Conservation (phyloP, 257 asterid species). For the Verbascum thapsus region DNA sequence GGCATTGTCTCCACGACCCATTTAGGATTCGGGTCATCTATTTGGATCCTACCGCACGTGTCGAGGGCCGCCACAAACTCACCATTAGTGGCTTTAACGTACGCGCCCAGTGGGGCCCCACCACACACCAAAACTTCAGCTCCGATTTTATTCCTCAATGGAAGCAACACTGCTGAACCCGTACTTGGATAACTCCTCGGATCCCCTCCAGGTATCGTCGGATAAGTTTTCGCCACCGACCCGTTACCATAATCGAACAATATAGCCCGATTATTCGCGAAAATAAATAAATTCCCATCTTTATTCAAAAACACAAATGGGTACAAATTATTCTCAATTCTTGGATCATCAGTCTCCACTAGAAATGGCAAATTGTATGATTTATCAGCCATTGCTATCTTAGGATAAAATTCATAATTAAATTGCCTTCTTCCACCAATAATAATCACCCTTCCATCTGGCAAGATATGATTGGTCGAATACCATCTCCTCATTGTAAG, state of each 20-base stretch:
- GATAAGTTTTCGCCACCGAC: conserved; percentile 38
- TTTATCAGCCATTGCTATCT: neutral
- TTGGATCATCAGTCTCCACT: conserved; percentile 34
- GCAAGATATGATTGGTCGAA: conserved; percentile 46
- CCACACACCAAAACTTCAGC: conserved; percentile 50
- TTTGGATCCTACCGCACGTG: conserved; percentile 49
- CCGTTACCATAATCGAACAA: conserved; percentile 37
- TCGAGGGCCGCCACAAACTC: conserved; percentile 37
- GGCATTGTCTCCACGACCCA: conserved; percentile 65
- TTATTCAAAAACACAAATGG: conserved; percentile 57
- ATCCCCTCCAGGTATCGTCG: conserved; percentile 48
- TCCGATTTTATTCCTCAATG: conserved; percentile 31
- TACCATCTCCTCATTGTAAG: conserved; percentile 46
- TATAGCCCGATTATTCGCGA: conserved; percentile 51
- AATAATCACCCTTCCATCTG: conserved; percentile 43
- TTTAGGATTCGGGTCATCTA: conserved; percentile 40
- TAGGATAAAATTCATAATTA: conserved; percentile 49
- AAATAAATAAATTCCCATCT: conserved; percentile 54
- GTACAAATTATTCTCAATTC: conserved; percentile 47
- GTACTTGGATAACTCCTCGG: conserved; percentile 60
- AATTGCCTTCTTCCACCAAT: conserved; percentile 51
- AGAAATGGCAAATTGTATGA: conserved; percentile 38
- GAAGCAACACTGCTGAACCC: conserved; percentile 57
- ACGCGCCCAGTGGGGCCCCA: conserved; percentile 47
- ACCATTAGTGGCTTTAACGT: conserved; percentile 30